These are phyloP conservation scores for Triticum aestivum DNA, from an alignment of 176 grass and related monocot genomes.

Conservation along the genomic window IWGSC_CS_RefSeq_v2.1 NC_057806.1:667337245-667337744, in stretches of 20 bases:
- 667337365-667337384: conserved; percentile 41
- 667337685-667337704: conserved; percentile 58
- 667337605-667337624: conserved; percentile 55
- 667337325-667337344: conserved; percentile 74
- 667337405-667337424: conserved; percentile 68
- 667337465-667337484: conserved; percentile 76
- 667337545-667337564: conserved; percentile 76
- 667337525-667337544: conserved; percentile 81
- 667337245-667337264: neutral
- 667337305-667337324: conserved; percentile 92
- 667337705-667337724: conserved; percentile 61
- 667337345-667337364: conserved; percentile 98
- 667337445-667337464: conserved; percentile 77
- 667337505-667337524: conserved; percentile 88
- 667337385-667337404: conserved; percentile 42
- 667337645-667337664: conserved; percentile 74
- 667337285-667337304: conserved; percentile 80
- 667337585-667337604: conserved; percentile 93
- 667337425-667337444: conserved; percentile 86
- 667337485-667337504: conserved; percentile 90
- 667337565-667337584: conserved; percentile 94
- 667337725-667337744: conserved; percentile 71
- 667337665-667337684: conserved; percentile 60
- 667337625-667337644: conserved; percentile 65
- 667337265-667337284: conserved; percentile 46